phyloP scores from a whole-genome alignment of 441 rosid genomes.

The Erysimum pusillum region DNA sequence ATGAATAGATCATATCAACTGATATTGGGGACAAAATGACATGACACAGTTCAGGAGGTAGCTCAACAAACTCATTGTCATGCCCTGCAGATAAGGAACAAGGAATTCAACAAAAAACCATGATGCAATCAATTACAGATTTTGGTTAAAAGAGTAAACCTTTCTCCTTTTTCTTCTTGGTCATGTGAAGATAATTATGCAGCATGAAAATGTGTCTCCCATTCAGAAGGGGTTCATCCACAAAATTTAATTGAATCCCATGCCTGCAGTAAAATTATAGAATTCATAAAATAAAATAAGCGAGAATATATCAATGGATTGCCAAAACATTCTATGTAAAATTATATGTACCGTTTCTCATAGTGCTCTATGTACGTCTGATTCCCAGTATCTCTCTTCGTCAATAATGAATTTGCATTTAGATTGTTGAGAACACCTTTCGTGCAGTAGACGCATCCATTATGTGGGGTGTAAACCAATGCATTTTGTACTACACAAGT shows the following conservation, averaged over 20 bases:
- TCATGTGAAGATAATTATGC: conserved; percentile 56
- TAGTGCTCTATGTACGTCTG: conserved; percentile 66
- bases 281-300: background rate
- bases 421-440: conserved; percentile 54
- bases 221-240: conserved; percentile 53
- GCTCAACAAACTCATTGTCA: conserved; percentile 59
- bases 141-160: conserved; percentile 49
- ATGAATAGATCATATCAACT: conserved; percentile 73
- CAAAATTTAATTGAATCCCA: conserved; percentile 54
- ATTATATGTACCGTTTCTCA: conserved; percentile 52
- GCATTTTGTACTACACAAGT: conserved; percentile 67
- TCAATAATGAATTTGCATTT: conserved; percentile 62
- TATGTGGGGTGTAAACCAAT: conserved; percentile 84
- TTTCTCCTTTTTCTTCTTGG: conserved; percentile 63
- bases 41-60: conserved; percentile 92
- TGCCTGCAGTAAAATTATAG: conserved; percentile 55
- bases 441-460: conserved; percentile 64
- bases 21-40: conserved; percentile 75
- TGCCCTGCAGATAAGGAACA: conserved; percentile 56
- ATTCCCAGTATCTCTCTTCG: conserved; percentile 50
- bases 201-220: conserved; percentile 70
- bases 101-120: conserved; percentile 18
- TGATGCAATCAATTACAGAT: background rate
- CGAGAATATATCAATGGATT: background rate
- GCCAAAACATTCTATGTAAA: conserved; percentile 3